A percentile compares a stretch with the other conserved stretches of the same genome.
Evolutionary conservation across 345 rosid species (phyloP).

Genomic region (Citrus medica): DNA sequence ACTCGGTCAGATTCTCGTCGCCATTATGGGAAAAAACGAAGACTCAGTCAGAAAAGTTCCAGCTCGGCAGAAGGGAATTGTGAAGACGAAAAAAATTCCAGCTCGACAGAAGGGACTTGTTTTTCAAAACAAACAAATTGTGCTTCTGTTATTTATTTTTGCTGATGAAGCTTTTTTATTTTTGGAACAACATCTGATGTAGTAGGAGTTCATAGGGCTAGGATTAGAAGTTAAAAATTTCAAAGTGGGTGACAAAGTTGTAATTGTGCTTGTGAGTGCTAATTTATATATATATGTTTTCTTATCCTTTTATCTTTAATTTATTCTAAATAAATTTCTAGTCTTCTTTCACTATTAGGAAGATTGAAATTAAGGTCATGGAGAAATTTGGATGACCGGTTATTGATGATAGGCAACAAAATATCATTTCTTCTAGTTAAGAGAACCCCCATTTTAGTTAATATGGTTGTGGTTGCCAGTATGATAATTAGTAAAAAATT

Average conservation of each 20-base stretch:
- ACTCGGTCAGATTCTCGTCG: constrained; percentile 79
- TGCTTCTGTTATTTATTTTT: neutral
- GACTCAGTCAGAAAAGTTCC: constrained; percentile 55
- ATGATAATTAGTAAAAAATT: neutral
- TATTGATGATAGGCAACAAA: neutral
- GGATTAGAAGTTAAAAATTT: constrained; percentile 60
- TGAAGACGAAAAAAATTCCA: too few relatives aligned
- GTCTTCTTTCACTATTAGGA: neutral
- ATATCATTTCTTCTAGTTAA: too few relatives aligned
- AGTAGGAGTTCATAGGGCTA: constrained; percentile 69
- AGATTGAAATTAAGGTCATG: neutral
- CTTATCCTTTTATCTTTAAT: neutral
- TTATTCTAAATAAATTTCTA: too few relatives aligned
- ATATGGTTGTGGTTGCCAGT: neutral
- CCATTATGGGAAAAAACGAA: constrained; percentile 83
- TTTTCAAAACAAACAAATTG: neutral
- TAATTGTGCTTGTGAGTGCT: constrained; percentile 44
- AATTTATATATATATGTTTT: neutral
- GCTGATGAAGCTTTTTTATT: constrained; percentile 11
- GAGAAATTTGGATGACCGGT: neutral
- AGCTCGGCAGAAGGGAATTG: constrained; percentile 69
- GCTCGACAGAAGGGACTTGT: too few relatives aligned
- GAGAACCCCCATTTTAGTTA: neutral
- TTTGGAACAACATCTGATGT: constrained; percentile 60
- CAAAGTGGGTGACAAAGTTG: constrained; percentile 78